These are phyloP conservation scores for Crithidia thermophila DNA, from an alignment of 208 protist genomes.

Conservation along the genomic window DNA sequence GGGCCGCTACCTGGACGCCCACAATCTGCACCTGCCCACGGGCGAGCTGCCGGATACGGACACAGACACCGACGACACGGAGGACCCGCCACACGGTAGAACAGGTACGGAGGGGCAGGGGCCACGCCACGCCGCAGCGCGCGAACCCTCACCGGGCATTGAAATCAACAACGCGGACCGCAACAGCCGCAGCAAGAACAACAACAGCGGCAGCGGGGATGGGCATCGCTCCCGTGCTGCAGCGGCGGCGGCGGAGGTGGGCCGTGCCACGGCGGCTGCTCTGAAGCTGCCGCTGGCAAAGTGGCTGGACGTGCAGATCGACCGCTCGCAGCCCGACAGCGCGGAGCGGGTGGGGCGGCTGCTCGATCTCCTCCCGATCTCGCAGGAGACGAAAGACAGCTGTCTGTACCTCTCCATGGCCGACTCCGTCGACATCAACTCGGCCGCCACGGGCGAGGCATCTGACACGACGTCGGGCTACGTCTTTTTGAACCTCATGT, in stretches of 20 bases:
- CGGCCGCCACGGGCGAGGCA: background rate
- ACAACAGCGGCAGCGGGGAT: background rate
- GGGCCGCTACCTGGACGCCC: constrained; percentile 42
- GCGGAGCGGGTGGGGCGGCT: constrained; percentile 42
- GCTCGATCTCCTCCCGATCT: constrained; percentile 67
- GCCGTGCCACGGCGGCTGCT: background rate
- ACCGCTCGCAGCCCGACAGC: constrained; percentile 31
- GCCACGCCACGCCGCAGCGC: background rate
- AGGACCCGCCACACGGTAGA: background rate
- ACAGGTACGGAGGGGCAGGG: background rate
- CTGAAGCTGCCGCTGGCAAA: constrained; percentile 40
- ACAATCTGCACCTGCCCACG: constrained; percentile 44
- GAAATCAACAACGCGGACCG: background rate
- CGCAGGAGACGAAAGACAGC: constrained; percentile 55
- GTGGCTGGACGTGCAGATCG: constrained; percentile 85
- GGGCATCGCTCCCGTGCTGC: too few species aligned
- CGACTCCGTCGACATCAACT: constrained; percentile 52
- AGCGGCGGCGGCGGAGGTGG: background rate
- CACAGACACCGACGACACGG: background rate
- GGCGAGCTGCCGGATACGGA: background rate
- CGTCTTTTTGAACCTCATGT: constrained; percentile 74
- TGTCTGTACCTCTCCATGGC: constrained; percentile 66
- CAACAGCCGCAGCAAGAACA: background rate
- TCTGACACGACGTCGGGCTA: constrained; percentile 59
- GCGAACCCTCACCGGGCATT: background rate